Evolutionary conservation across 345 rosid genomes (phyloP).

Genomic region (Balakata baccata): DNA sequence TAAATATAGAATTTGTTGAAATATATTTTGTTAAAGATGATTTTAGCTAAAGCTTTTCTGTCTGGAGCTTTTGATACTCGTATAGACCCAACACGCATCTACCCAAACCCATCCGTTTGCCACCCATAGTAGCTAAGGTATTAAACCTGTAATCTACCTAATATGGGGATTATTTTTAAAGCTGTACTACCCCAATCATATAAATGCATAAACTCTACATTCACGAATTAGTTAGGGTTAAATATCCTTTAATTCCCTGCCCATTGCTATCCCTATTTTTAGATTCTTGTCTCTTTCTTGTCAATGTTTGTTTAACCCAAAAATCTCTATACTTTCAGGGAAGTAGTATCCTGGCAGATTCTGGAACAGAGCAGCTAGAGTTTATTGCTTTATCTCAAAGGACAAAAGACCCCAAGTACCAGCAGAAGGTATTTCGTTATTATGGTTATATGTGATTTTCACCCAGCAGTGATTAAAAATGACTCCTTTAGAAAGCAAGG

Average conservation of each 20-base stretch:
- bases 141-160: background rate
- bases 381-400: slow-evolving; percentile 92
- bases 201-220: background rate
- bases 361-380: slow-evolving; percentile 91
- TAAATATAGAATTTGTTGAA: too few relatives aligned
- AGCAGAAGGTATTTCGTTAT: slow-evolving; percentile 52
- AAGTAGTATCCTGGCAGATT: slow-evolving; percentile 84
- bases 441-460: background rate
- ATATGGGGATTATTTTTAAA: background rate
- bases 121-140: too few relatives aligned
- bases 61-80: too few relatives aligned
- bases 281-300: background rate
- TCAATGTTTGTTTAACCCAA: slow-evolving; percentile 1
- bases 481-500: background rate
- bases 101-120: too few relatives aligned
- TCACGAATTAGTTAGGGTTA: background rate
- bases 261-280: background rate
- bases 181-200: background rate
- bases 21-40: too few relatives aligned
- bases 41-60: too few relatives aligned
- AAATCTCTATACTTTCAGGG: slow-evolving; percentile 43
- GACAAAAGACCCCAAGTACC: slow-evolving; percentile 83
- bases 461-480: background rate
- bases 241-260: background rate
- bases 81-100: too few relatives aligned